Evolutionary conservation across 257 asterid genomes (phyloP).

Genomic region (Verbascum thapsus): DNA sequence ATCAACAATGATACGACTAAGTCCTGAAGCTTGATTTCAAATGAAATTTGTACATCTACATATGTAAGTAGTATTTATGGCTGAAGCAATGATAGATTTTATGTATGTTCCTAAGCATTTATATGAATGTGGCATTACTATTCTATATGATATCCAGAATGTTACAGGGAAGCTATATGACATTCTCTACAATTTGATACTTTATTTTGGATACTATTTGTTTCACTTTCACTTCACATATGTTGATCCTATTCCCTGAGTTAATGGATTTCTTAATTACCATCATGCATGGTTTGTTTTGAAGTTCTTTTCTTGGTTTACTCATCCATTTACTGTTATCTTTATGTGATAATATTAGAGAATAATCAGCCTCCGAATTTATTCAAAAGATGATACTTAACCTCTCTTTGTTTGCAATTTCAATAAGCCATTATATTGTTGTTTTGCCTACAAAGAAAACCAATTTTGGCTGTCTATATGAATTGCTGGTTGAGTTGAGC

Average conservation of each 20-base stretch:
- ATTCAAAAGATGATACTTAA: constrained; percentile 1
- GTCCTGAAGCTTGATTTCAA: constrained; percentile 3
- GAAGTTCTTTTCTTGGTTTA: constrained; percentile 17
- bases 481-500: constrained; percentile 12
- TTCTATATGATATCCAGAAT: not conserved
- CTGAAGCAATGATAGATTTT: not conserved
- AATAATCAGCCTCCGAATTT: constrained; percentile 9
- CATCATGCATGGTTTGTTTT: not conserved
- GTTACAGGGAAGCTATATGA: constrained; percentile 1
- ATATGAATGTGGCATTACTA: not conserved
- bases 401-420: constrained; percentile 9
- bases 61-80: not conserved
- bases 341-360: constrained; percentile 13
- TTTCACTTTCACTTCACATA: not conserved
- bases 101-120: not conserved
- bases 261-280: constrained; percentile 4
- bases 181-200: constrained; percentile 19
- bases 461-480: not conserved
- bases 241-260: not conserved
- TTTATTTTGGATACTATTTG: constrained; percentile 11
- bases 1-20: not conserved
- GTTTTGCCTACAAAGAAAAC: constrained; percentile 9
- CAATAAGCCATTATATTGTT: not conserved
- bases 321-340: constrained; percentile 8
- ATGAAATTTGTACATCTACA: constrained; percentile 10